Evolutionary conservation across 257 asterid species (phyloP).

Genomic region (Solanum piurae): DNA sequence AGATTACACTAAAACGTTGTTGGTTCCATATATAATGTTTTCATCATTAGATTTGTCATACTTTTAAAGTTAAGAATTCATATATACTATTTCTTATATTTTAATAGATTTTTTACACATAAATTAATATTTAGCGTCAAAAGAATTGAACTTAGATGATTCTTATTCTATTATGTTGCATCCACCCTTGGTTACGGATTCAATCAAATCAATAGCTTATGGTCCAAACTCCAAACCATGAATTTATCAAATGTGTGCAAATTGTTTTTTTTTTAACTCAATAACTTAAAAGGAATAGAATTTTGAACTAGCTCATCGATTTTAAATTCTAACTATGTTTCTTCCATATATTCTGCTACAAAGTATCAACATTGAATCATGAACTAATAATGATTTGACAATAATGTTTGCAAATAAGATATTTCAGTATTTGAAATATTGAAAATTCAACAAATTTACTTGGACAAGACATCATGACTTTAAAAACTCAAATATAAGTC

Average conservation of each 20-base stretch:
- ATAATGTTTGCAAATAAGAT: neutral
- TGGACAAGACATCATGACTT: neutral
- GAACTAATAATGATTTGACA: neutral
- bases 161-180: neutral
- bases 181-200: neutral
- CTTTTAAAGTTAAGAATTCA: neutral
- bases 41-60: accelerated
- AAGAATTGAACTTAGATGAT: neutral
- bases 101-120: too few relatives aligned
- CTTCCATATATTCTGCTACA: neutral
- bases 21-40: neutral
- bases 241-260: neutral
- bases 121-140: too few relatives aligned
- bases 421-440: neutral
- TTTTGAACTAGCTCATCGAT: too few relatives aligned
- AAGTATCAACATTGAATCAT: neutral
- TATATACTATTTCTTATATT: neutral
- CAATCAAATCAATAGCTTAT: neutral
- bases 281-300: neutral
- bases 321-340: neutral
- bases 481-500: neutral
- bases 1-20: neutral
- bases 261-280: neutral
- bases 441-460: neutral
- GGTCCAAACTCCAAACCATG: neutral